A percentile compares a stretch with the other conserved stretches of the same genome.
Conservation (phyloP, 192 early-diverging fungal species). For the Anaeromyces robustus region DNA sequence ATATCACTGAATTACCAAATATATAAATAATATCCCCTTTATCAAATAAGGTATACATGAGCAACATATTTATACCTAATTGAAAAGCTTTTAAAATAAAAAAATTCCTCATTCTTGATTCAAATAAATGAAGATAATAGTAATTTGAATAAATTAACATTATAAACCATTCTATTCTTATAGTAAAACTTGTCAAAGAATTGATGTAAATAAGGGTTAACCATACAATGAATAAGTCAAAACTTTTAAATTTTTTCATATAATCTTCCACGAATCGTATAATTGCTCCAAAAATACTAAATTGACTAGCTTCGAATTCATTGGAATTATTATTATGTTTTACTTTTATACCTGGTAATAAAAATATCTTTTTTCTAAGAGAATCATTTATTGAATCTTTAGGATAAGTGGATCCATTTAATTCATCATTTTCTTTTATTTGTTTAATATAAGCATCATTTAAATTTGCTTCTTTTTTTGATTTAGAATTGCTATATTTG, state of each 20-base stretch:
- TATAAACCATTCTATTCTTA: background rate
- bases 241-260: background rate
- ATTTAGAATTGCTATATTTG: background rate
- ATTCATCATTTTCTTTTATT: background rate
- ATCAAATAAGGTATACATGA: background rate
- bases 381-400: background rate
- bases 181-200: background rate
- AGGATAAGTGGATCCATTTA: too few relatives aligned
- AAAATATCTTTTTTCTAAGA: background rate
- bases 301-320: background rate
- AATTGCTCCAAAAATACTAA: background rate
- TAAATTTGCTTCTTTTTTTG: background rate
- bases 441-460: background rate
- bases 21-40: background rate
- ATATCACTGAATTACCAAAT: background rate
- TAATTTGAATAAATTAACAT: background rate
- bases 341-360: background rate
- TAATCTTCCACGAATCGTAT: background rate
- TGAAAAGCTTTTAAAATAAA: background rate
- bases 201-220: background rate
- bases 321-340: background rate
- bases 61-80: background rate
- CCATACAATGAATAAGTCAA: background rate
- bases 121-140: background rate
- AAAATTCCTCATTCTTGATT: background rate